These are phyloP conservation scores for Dryadomyces quercivorus DNA, from an alignment of 2,329 filamentous ascomycete genomes.

Conservation along the genomic window DNA sequence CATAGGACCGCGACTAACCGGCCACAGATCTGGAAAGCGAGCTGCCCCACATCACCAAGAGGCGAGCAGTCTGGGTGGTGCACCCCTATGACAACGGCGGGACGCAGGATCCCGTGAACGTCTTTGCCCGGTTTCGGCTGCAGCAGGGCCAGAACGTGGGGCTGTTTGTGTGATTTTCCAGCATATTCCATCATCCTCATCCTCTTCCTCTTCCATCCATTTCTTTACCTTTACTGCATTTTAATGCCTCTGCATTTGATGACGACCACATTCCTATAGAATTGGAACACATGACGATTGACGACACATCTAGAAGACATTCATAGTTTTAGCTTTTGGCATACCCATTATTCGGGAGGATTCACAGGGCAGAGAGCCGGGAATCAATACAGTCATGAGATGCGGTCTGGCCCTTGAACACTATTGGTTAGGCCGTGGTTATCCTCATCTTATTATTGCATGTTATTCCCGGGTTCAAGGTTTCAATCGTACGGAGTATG, in stretches of 20 bases:
- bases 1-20: no score
- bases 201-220: not conserved
- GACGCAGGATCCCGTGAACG: slow-evolving; percentile 12
- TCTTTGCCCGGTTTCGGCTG: slow-evolving; percentile 15
- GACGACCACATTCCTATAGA: not conserved
- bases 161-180: slow-evolving; percentile 12
- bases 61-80: slow-evolving; percentile 19
- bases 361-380: no score
- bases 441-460: no score
- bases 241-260: not conserved
- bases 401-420: no score
- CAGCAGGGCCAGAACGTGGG: slow-evolving; percentile 13
- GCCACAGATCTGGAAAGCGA: slow-evolving; percentile 2
- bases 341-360: no score
- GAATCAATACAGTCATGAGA: no score
- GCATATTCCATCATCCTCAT: no score
- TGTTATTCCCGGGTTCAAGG: no score
- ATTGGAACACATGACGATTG: not conserved
- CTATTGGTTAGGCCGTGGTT: no score
- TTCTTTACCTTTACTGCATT: not conserved
- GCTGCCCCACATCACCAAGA: slow-evolving; percentile 6
- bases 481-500: no score
- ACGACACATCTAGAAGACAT: not conserved
- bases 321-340: no score
- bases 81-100: slow-evolving; percentile 16